Base-by-base conservation (phyloP, 78 protist genomes). In the Salpingoeca rosetta region DNA sequence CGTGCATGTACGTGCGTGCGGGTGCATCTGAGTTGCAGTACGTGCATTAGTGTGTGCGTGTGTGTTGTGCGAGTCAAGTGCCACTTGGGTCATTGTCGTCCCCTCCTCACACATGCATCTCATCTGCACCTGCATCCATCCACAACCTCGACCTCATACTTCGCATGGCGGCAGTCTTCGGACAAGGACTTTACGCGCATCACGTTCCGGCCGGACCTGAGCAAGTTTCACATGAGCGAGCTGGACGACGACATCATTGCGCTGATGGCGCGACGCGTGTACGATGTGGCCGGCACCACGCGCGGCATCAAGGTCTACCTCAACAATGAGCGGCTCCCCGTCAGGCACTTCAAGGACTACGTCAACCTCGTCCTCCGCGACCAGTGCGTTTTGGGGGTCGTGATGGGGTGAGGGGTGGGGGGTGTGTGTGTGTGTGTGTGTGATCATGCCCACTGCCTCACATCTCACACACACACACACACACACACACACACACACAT, bases 201-300 rank as follows among this genome's bases (percentile, higher is more conserved):
- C 44, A 88, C 91, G 11, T 94, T 94, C 90, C 37, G 42, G 43
- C 94, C 94, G 26, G 93, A 92, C 2, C 84, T 93, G 44, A 3
- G 24, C 43, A 57, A 90, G 51, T 96, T 96, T 89, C 84, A 84
- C 44, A 86, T 94, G 94, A 39, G 22, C 2, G 25, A 36, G 1
- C 74, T 80, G 41, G 83, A 80, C 65, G 24, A 35, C 7, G 97
- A 95, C 90, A 42, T 80, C n/a, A 43, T 96, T 43, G 90, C 85
- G 10, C 83, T 97, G 42, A 17, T 96, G 75, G 39, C 39, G 37
- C 86, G 89, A 65, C 87, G 99, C 26, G 98, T 90, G 0, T 90
- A 90, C 88, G 99, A 97, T 83, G 83, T 97, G n/a, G 98, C 99
- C 27, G 98, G 92, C 40, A 3, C 10, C 76, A 74, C 35, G 36